Evolutionary conservation across 768 basidiomycete genomes (phyloP).

Genomic region (Tephrocybe rancida): DNA sequence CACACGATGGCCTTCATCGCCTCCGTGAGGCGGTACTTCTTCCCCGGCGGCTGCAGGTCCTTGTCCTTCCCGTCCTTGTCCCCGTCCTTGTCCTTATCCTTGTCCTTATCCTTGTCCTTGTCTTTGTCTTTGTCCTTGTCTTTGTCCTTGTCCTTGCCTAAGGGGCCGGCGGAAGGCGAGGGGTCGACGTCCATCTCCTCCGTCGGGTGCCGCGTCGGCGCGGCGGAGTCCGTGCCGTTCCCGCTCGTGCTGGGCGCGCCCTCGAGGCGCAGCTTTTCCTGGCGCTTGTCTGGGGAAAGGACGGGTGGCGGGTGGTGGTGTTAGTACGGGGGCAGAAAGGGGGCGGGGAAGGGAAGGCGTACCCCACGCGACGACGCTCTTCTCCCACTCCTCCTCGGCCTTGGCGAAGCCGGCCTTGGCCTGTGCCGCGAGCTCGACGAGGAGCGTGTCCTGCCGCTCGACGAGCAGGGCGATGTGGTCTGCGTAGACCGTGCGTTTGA

Average conservation of each 20-base stretch:
- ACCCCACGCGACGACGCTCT: constrained; percentile 72
- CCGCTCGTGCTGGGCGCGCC: constrained; percentile 27
- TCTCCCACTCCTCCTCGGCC: constrained; percentile 79
- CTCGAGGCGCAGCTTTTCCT: constrained; percentile 53
- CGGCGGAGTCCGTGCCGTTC: constrained; percentile 35
- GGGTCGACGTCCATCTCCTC: constrained; percentile 49
- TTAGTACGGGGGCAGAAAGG: not conserved
- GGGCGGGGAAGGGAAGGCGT: not conserved
- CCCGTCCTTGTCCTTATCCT: constrained; percentile 18
- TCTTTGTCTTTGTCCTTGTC: constrained; percentile 25
- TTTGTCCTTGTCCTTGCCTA: constrained; percentile 12
- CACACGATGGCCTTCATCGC: constrained; percentile 79
- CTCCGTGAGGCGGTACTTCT: constrained; percentile 81
- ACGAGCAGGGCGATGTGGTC: constrained; percentile 71
- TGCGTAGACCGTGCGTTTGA: constrained; percentile 83
- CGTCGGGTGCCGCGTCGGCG: constrained; percentile 46
- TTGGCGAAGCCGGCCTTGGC: constrained; percentile 69
- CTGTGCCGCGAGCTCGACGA: constrained; percentile 61
- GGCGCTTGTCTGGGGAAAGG: constrained; percentile 51
- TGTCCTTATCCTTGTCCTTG: constrained; percentile 17
- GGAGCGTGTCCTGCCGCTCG: constrained; percentile 67
- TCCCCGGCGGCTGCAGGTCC: constrained; percentile 63
- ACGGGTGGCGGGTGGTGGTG: not conserved
- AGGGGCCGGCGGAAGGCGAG: not conserved
- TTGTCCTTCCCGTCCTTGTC: constrained; percentile 28